Evolutionary conservation across 2,329 filamentous ascomycete species (phyloP).

Genomic region (Fusarium humuli): DNA sequence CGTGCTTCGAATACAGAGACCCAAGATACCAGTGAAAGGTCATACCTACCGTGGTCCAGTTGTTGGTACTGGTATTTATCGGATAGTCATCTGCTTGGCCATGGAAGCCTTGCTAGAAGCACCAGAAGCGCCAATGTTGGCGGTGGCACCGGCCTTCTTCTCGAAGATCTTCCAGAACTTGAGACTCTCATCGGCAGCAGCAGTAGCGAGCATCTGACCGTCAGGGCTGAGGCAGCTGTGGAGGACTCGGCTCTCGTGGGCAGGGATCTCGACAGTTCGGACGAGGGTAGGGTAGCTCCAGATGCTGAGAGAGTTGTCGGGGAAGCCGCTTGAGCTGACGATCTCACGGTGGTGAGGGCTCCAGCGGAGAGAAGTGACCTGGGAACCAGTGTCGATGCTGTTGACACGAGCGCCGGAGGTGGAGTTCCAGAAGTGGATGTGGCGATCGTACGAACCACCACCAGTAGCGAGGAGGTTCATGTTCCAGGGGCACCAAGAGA

Average conservation of each 20-base stretch:
- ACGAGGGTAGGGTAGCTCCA: conserved; percentile 99
- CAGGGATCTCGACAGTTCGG: conserved; percentile 97
- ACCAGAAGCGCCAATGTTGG: conserved; percentile 72
- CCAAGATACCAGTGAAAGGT: conserved; percentile 56
- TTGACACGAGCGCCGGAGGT: conserved; percentile 97
- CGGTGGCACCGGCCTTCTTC: conserved; percentile 86
- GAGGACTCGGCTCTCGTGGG: conserved; percentile 94
- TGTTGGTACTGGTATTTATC: conserved; percentile 62
- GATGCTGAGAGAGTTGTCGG: conserved; percentile 98
- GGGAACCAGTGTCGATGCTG: conserved; percentile 98
- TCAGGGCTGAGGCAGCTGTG: conserved; percentile 98
- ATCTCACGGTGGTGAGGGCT: conserved; percentile 98
- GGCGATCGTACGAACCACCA: conserved; percentile 93
- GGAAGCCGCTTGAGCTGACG: conserved; percentile 96
- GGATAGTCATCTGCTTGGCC: conserved; percentile 95
- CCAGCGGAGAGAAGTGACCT: conserved; percentile 97
- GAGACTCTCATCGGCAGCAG: conserved; percentile 93
- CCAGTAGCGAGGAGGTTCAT: conserved; percentile 96
- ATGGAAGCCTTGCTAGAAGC: conserved; percentile 83
- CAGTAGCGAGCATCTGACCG: conserved; percentile 97
- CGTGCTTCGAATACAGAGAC: conserved; percentile 64
- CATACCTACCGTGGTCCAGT: conserved; percentile 60
- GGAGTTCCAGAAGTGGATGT: conserved; percentile 99
- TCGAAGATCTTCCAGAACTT: conserved; percentile 99
- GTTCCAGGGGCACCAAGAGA: conserved; percentile 99